Evolutionary conservation across 441 rosid genomes (phyloP).

Genomic region (Raphanus hybrid): DNA sequence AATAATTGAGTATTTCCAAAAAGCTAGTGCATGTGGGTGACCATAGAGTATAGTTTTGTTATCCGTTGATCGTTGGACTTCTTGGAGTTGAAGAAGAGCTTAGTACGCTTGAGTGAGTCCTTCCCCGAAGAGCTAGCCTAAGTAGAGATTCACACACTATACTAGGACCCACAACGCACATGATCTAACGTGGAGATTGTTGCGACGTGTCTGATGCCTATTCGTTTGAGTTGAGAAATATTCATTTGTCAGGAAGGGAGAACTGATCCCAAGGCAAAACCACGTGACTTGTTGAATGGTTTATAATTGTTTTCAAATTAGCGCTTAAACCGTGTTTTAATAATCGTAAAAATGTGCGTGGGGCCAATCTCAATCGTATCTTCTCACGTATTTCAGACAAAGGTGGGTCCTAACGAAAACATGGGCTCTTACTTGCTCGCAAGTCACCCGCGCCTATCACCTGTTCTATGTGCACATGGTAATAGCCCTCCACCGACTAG

Average conservation of each 20-base stretch:
- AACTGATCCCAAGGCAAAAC: constrained; percentile 48
- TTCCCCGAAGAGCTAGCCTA: constrained; percentile 15
- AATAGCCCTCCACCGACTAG: constrained; percentile 43
- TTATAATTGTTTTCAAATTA: constrained; percentile 3
- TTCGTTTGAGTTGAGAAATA: constrained; percentile 34
- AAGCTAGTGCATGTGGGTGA: constrained; percentile 40
- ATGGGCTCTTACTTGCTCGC: constrained; percentile 57
- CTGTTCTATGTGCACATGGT: constrained; percentile 55
- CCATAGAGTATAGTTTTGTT: constrained; percentile 29
- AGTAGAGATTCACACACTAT: constrained; percentile 25
- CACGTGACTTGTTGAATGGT: constrained; percentile 58
- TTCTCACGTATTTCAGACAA: constrained; percentile 45
- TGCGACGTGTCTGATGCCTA: constrained; percentile 22
- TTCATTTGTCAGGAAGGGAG: constrained; percentile 42
- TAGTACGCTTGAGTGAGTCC: constrained; percentile 35
- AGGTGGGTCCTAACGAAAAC: constrained; percentile 58
- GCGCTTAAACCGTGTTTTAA: neutral
- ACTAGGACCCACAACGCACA: constrained; percentile 45
- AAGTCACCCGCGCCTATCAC: constrained; percentile 49
- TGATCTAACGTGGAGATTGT: constrained; percentile 47
- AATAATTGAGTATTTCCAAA: constrained; percentile 31
- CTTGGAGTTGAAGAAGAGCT: constrained; percentile 13
- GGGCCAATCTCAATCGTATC: constrained; percentile 35
- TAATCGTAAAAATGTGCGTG: constrained; percentile 23
- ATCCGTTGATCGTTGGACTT: constrained; percentile 35